Base-by-base conservation (phyloP, 1,139 yeast genomes). In the Kurtzmaniella quercitrusa region DNA sequence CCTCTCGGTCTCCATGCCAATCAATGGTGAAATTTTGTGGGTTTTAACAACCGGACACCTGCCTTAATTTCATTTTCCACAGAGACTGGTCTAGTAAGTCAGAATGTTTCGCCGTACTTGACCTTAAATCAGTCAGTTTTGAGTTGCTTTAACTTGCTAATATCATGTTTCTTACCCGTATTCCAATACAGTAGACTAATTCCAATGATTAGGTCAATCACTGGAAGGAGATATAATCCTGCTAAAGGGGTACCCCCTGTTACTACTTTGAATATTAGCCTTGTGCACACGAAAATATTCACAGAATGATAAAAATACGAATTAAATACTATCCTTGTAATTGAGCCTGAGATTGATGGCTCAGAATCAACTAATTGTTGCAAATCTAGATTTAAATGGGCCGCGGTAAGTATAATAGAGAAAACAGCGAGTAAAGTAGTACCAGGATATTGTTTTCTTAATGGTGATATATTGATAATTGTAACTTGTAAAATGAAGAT, bases 191-290 rank as follows among this genome's bases (percentile, higher is more conserved):
- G 49, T 39, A 59, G 47, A 23, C 50, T 40, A 33, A 37, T 46
- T 16, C 55, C 50, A 18, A 49, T 45, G 0, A 40, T 38, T 34
- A 49, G 49, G 42, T 55, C 55, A 25, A 56, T 48, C 5, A 53
- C 41, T n/a, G 60, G 57, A 9, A 60, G 36, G 9, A 48, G 17
- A 41, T 41, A 50, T 27, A 46, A 39, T 37, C 42, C 37, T 15
- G 43, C 38, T 40, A 45, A 37, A 6, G 38, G 9, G 14, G 25
- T 17, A 15, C 34, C 18, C n/a, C 29, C 33, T 15, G 15, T 16
- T 6, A 29, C 19, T 6, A 43, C 38, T 7, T 39, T 15, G 17
- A n/a, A 16, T 3, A 37, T 11, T 19, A 38, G n/a, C 15, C 39
- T 37, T 6, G 41, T 11, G 37, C 46, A 37, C 9, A 43, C 17